A percentile compares a stretch with the other conserved stretches of the same genome.
Evolutionary conservation across 2,329 filamentous ascomycete genomes (phyloP).

Genomic region (Colletotrichum simmondsii): DNA sequence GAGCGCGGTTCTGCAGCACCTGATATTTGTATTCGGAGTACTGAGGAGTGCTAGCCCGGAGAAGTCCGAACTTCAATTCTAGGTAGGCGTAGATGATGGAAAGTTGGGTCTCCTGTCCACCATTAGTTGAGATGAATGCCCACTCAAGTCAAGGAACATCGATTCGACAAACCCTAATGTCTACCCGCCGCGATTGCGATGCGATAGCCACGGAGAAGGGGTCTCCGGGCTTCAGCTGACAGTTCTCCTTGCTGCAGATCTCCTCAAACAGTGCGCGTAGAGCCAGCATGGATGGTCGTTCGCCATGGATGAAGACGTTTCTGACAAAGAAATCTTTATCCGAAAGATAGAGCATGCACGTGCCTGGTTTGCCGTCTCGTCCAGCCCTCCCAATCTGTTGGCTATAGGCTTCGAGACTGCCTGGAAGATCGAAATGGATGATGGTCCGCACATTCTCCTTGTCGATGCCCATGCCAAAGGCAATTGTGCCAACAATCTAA

Average conservation of each 20-base stretch:
- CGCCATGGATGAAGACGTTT: constrained; percentile 69
- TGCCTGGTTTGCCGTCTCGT: constrained; percentile 61
- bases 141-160: constrained; percentile 7
- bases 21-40: constrained; percentile 65
- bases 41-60: constrained; percentile 67
- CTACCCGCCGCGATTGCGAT: constrained; percentile 58
- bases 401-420: constrained; percentile 66
- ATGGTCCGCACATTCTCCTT: constrained; percentile 66
- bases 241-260: constrained; percentile 55
- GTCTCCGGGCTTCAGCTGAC: constrained; percentile 47
- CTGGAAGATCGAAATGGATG: constrained; percentile 62
- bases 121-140: neutral
- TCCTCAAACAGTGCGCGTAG: constrained; percentile 60
- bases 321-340: constrained; percentile 67
- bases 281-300: constrained; percentile 64
- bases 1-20: constrained; percentile 44
- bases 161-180: constrained; percentile 62
- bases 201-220: constrained; percentile 59
- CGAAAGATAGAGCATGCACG: constrained; percentile 69
- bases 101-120: constrained; percentile 15
- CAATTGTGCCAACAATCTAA: constrained; percentile 63
- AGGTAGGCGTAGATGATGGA: constrained; percentile 68
- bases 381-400: constrained; percentile 68
- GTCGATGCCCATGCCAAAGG: constrained; percentile 71
- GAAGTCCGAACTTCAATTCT: constrained; percentile 66